Base-by-base conservation (phyloP, 495 filamentous ascomycete species). In the Annulohypoxylon nitens region DNA sequence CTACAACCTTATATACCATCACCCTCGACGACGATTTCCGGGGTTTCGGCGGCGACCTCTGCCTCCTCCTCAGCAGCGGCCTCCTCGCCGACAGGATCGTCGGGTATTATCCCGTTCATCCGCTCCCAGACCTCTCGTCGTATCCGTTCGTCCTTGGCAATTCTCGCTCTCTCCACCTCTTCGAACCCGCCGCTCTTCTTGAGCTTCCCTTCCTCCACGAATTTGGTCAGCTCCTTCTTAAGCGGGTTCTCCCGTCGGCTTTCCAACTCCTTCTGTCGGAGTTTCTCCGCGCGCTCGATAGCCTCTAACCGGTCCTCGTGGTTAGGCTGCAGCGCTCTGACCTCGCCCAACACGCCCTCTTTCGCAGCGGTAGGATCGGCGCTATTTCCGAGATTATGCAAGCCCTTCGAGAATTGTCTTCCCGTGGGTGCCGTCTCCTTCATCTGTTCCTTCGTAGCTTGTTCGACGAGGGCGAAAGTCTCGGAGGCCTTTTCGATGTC, bases 161-260 rank as follows among this genome's bases (percentile, higher is more conserved):
- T 91, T 64, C 97, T 85, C 50, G 93, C 86, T 47, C 97, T 84
- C 82, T 99, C 97, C 7, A 93, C 90, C 82, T 99, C 96, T 82
- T 98, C 97, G 9, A 97, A 89, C 1, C 96, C 96, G 33, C 96
- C 96, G 55, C 90, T 92, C 87, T 97, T 98, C 89, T 97, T 98
- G 70, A 99, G 79, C 78, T 91, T 94, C 14, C 93, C 93, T 78
- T 98, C 95, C 74, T 93, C 89, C 2, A 99, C 96, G 78, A 99
- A 99, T 23, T 79, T 84, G 1, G 91, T 91, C 2, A 99, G 85
- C 77, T 99, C 96, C 78, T 95, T 94, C 81, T 90, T 93, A 78
- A 99, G 93, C 23, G 93, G 91, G 61, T 93, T 93, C 12, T 89
- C 90, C 9, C 83, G 84, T 7, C 95, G 87, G 60, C 81, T 89